Conservation (phyloP, 306 rosid species). For the Dryas octopetala region DNA sequence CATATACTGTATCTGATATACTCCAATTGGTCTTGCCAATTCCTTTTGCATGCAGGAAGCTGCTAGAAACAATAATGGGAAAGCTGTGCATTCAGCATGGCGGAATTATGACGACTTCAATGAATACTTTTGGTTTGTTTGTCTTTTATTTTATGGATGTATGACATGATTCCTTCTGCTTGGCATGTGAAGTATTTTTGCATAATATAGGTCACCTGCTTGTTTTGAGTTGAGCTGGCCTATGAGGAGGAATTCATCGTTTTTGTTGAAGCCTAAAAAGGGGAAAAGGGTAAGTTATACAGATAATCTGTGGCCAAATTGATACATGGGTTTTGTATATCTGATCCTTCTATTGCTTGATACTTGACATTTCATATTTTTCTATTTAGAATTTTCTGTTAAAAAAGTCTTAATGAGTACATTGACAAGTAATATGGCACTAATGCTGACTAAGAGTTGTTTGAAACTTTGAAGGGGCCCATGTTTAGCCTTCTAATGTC, state of each 20-base stretch:
- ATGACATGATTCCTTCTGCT: neutral
- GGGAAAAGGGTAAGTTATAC: conserved; percentile 73
- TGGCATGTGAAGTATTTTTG: conserved; percentile 24
- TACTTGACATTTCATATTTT: neutral
- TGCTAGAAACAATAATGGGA: conserved; percentile 63
- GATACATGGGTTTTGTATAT: neutral
- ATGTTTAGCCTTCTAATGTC: neutral
- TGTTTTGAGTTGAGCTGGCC: conserved; percentile 94
- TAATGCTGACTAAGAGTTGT: neutral
- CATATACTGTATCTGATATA: conserved; percentile 8
- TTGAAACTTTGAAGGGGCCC: neutral
- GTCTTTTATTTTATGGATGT: conserved; percentile 5
- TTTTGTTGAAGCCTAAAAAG: conserved; percentile 55
- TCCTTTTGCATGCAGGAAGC: conserved; percentile 62
- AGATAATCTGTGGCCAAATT: conserved; percentile 13
- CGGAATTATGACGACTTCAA: conserved; percentile 97
- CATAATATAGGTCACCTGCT: conserved; percentile 75
- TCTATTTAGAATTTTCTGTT: neutral
- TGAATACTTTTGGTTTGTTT: conserved; percentile 90
- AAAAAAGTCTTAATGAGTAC: neutral
- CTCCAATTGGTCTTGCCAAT: conserved; percentile 11
- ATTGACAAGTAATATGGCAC: neutral
- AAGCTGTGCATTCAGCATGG: conserved; percentile 98
- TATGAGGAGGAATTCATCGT: conserved; percentile 51
- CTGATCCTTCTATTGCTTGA: neutral